Evolutionary conservation across 768 basidiomycete species (phyloP).

Genomic region (Suillus occidentalis): DNA sequence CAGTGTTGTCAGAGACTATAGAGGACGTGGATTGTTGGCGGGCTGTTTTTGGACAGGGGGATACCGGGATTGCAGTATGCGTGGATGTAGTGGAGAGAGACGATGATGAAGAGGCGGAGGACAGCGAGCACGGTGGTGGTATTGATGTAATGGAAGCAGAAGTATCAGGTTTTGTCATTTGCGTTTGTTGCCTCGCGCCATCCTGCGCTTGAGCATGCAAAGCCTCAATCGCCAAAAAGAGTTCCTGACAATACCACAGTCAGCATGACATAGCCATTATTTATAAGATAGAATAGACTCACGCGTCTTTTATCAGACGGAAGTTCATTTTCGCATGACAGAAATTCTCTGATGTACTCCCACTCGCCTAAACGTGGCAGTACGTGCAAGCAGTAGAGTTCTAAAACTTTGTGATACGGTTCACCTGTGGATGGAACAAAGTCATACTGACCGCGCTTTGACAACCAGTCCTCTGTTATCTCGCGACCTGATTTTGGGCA

Average conservation of each 20-base stretch:
- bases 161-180: conserved; percentile 6
- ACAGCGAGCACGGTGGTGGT: conserved; percentile 33
- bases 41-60: conserved; percentile 15
- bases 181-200: conserved; percentile 7
- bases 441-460: conserved; percentile 47
- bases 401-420: conserved; percentile 73
- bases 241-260: too few species aligned
- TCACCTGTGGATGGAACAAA: conserved; percentile 37
- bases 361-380: conserved; percentile 74
- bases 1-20: conserved; percentile 25
- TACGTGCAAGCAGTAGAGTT: conserved; percentile 73
- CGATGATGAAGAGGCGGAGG: conserved; percentile 66
- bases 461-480: conserved; percentile 81
- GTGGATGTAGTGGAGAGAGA: conserved; percentile 73
- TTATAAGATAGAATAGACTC: conserved; percentile 26
- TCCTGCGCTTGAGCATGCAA: conserved; percentile 37
- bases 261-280: too few species aligned
- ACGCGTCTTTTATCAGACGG: conserved; percentile 52
- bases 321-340: conserved; percentile 72
- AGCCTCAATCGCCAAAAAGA: conserved; percentile 20
- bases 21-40: conserved; percentile 21
- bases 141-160: conserved; percentile 25
- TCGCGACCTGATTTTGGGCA: conserved; percentile 59
- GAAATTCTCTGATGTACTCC: conserved; percentile 77
- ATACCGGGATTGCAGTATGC: conserved; percentile 62